A percentile compares a stretch with the other conserved stretches of the same genome.
Conservation (phyloP, 2,329 filamentous ascomycete species). For the Penicillium sp. region DNA sequence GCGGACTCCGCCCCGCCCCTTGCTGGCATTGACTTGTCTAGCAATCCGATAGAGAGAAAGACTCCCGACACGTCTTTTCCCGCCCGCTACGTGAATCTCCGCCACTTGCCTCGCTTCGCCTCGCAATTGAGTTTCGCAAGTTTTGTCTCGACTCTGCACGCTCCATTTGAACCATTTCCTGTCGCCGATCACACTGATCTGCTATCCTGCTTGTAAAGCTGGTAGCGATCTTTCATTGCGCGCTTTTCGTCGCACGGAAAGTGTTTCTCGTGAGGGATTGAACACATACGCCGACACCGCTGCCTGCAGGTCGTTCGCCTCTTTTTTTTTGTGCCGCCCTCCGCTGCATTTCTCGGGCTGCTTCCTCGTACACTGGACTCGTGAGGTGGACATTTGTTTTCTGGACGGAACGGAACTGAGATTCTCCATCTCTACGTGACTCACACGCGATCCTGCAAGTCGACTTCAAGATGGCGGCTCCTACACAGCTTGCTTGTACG, state of each 20-base stretch:
- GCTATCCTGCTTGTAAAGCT: not conserved
- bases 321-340: not conserved
- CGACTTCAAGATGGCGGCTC: constrained; percentile 69
- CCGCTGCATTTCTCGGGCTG: not conserved
- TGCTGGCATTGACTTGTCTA: constrained; percentile 57
- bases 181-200: not conserved
- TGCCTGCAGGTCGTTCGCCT: not conserved
- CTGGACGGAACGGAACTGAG: constrained; percentile 9
- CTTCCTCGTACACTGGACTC: not conserved
- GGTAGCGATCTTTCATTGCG: not conserved
- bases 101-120: constrained; percentile 3
- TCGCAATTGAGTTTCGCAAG: constrained; percentile 21
- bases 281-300: not conserved
- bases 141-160: not conserved
- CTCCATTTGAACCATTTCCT: not conserved
- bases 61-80: constrained; percentile 14
- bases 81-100: not conserved
- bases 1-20: constrained; percentile 34
- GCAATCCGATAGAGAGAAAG: constrained; percentile 38
- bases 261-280: not conserved
- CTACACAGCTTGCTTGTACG: constrained; percentile 88
- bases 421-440: constrained; percentile 16
- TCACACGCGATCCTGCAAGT: constrained; percentile 12
- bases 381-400: not conserved
- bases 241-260: not conserved